Conservation (phyloP, 1,284 basidiomycete species). For the Pseudomicrostroma phylloplanum region DNA sequence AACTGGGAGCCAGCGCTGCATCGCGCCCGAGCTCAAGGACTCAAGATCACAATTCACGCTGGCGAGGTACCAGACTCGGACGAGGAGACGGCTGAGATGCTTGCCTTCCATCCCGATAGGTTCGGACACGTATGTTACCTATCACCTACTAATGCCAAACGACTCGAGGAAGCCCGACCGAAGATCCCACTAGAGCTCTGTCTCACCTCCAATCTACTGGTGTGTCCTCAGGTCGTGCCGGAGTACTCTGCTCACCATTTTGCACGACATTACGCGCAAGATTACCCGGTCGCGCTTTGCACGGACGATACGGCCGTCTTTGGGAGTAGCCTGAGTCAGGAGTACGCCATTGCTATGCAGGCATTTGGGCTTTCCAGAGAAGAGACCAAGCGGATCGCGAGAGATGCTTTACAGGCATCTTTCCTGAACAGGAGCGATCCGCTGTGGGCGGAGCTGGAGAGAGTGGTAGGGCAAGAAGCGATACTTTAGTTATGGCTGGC, state of each 20-base stretch:
- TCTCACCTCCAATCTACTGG: conserved; percentile 27
- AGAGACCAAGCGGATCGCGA: neutral
- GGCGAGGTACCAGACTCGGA: conserved; percentile 18
- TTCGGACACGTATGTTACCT: conserved; percentile 31
- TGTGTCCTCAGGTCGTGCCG: conserved; percentile 10
- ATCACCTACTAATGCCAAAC: conserved; percentile 3
- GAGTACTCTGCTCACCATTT: conserved; percentile 19
- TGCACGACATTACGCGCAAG: conserved; percentile 11
- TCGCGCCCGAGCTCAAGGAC: conserved; percentile 12
- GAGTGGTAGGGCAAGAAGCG: too few species aligned
- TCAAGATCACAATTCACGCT: conserved; percentile 28
- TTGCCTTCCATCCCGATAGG: conserved; percentile 22
- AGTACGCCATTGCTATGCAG: conserved; percentile 23
- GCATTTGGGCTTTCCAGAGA: conserved; percentile 14
- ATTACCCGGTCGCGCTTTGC: conserved; percentile 15
- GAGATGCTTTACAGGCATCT: neutral
- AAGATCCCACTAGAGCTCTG: conserved; percentile 26
- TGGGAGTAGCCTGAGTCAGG: conserved; percentile 21
- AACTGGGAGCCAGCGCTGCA: conserved; percentile 14
- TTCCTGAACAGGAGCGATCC: neutral
- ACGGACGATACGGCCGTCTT: conserved; percentile 33
- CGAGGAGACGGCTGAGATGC: conserved; percentile 19
- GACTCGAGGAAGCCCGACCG: neutral
- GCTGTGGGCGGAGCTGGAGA: too few species aligned
- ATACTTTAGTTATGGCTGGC: too few species aligned